Conservation (phyloP, 441 rosid genomes). For the Populus hybrid region DNA sequence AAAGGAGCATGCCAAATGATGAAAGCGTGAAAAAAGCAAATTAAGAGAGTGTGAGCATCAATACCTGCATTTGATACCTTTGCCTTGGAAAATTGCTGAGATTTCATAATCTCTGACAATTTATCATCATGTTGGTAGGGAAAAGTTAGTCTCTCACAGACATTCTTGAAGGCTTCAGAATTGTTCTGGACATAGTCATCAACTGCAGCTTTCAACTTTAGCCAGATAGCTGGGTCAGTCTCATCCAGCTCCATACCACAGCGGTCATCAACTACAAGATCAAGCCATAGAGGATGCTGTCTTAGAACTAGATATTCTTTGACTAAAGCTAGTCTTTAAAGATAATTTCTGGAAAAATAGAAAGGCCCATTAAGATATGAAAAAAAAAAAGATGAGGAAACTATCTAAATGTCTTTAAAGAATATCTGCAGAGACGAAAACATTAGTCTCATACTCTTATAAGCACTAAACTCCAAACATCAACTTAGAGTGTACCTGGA, state of each 20-base stretch:
- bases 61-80: slow-evolving; percentile 62
- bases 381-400: neutral
- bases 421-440: neutral
- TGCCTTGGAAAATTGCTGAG: slow-evolving; percentile 24
- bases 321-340: neutral
- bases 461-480: slow-evolving; percentile 1
- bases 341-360: neutral
- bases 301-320: slow-evolving; percentile 13
- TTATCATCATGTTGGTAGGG: slow-evolving; percentile 80
- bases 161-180: slow-evolving; percentile 63
- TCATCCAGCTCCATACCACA: slow-evolving; percentile 45
- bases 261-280: slow-evolving; percentile 78
- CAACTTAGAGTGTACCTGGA: slow-evolving; percentile 54
- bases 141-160: slow-evolving; percentile 66
- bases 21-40: neutral
- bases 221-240: slow-evolving; percentile 35
- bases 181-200: slow-evolving; percentile 73
- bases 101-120: slow-evolving; percentile 41
- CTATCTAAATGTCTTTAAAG: neutral
- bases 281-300: slow-evolving; percentile 17
- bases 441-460: neutral
- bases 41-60: slow-evolving; percentile 11
- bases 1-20: slow-evolving; percentile 11
- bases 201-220: slow-evolving; percentile 79
- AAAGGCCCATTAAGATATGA: neutral